A percentile compares a stretch with the other conserved stretches of the same genome.
phyloP scores from a whole-genome alignment of 2,329 filamentous ascomycete genomes.

The Ceratocystis destructans region DNA sequence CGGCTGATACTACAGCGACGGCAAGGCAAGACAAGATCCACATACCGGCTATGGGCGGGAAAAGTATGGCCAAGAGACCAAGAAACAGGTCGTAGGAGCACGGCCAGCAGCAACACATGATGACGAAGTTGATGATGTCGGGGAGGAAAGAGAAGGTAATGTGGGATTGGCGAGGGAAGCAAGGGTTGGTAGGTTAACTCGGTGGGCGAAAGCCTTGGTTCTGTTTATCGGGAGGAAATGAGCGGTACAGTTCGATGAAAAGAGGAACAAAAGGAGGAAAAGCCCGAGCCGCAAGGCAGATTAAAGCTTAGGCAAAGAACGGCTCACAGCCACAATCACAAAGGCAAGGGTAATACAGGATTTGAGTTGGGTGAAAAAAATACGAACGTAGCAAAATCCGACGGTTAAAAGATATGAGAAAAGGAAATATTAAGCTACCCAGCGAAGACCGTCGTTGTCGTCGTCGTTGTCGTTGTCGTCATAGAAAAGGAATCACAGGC shows the following conservation, averaged over 20 bases:
- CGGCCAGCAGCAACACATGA: conserved; percentile 34
- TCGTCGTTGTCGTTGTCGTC: neutral
- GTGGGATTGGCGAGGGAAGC: neutral
- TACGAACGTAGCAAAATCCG: neutral
- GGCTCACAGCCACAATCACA: no score
- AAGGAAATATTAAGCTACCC: neutral
- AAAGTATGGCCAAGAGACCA: conserved; percentile 48
- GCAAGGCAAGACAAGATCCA: conserved; percentile 16
- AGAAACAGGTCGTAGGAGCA: conserved; percentile 45
- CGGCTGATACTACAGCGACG: neutral
- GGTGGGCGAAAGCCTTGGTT: neutral
- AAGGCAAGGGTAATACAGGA: no score
- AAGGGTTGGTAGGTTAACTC: neutral
- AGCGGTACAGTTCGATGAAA: neutral
- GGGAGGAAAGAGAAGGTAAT: neutral
- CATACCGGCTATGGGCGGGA: conserved; percentile 52
- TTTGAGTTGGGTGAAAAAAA: neutral
- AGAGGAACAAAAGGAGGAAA: neutral
- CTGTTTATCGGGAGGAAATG: neutral
- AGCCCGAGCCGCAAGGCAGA: neutral
- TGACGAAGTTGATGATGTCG: conserved; percentile 14
- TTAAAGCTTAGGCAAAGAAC: no score
- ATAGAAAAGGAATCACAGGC: neutral
- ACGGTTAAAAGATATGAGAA: neutral
- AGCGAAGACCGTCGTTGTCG: neutral